These are phyloP conservation scores for Aspergillus indologenus DNA, from an alignment of 495 filamentous ascomycete genomes.

Conservation along the genomic window DNA sequence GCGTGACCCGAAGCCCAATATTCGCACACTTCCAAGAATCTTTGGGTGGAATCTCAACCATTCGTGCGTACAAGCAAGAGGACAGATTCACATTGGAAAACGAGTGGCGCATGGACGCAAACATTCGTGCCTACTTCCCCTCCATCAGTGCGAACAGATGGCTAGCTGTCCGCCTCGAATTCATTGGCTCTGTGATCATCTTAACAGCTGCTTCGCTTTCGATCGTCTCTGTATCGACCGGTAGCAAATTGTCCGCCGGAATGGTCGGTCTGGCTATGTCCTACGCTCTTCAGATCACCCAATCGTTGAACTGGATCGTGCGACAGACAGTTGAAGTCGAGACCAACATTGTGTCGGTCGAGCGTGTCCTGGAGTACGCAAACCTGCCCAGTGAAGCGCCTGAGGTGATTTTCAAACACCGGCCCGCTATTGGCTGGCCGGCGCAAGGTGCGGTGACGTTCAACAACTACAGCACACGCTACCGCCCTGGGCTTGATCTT, in stretches of 20 bases:
- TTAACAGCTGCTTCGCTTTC: constrained; percentile 79
- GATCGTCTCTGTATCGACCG: constrained; percentile 73
- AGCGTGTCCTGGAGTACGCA: constrained; percentile 96
- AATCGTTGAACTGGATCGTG: constrained; percentile 99
- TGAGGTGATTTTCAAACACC: constrained; percentile 83
- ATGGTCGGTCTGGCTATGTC: constrained; percentile 94
- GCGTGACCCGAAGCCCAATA: constrained; percentile 90
- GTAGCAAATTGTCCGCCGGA: constrained; percentile 66
- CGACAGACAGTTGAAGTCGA: constrained; percentile 98
- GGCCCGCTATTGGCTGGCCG: constrained; percentile 90
- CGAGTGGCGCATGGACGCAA: constrained; percentile 96
- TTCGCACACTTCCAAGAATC: constrained; percentile 99
- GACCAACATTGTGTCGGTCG: constrained; percentile 98
- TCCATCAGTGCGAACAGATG: constrained; percentile 95
- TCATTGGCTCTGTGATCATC: constrained; percentile 94
- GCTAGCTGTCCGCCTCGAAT: constrained; percentile 93
- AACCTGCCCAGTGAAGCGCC: constrained; percentile 91
- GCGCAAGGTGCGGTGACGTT: constrained; percentile 86
- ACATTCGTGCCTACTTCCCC: constrained; percentile 92
- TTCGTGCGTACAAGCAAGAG: constrained; percentile 91
- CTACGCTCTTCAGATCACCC: constrained; percentile 94
- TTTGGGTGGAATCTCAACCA: constrained; percentile 91
- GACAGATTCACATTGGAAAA: constrained; percentile 87
- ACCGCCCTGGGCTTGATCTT: constrained; percentile 82
- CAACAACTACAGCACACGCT: constrained; percentile 89